Evolutionary conservation across 1,139 yeast genomes (phyloP).

Genomic region (Pichia sp.): DNA sequence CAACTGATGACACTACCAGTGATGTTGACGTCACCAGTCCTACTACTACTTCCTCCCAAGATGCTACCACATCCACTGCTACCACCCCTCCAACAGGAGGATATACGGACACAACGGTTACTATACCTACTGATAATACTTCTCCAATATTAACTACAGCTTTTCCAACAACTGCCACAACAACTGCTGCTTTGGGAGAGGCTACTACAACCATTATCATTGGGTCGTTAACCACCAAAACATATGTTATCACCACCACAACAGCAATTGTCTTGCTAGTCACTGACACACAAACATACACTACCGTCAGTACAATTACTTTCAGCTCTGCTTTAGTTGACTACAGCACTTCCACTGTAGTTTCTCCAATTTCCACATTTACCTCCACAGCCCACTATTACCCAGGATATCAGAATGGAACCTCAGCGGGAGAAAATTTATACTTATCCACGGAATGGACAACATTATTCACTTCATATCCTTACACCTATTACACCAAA

Average conservation of each 20-base stretch:
- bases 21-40: background rate
- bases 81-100: background rate
- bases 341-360: background rate
- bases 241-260: conserved; percentile 20
- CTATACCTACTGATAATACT: background rate
- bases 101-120: background rate
- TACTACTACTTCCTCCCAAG: background rate
- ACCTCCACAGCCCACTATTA: background rate
- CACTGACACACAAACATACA: conserved; percentile 20
- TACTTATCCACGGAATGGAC: background rate
- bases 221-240: conserved; percentile 14
- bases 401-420: background rate
- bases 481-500: background rate
- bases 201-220: conserved; percentile 15
- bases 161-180: background rate
- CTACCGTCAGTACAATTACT: conserved; percentile 12
- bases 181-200: background rate
- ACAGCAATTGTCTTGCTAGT: conserved; percentile 22
- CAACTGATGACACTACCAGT: background rate
- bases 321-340: background rate
- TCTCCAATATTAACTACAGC: conserved; percentile 1
- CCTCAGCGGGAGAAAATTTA: background rate
- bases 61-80: background rate
- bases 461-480: background rate
- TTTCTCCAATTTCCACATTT: background rate